phyloP scores from a whole-genome alignment of 176 grass and related monocot genomes.

The Puya raimondii region DNA sequence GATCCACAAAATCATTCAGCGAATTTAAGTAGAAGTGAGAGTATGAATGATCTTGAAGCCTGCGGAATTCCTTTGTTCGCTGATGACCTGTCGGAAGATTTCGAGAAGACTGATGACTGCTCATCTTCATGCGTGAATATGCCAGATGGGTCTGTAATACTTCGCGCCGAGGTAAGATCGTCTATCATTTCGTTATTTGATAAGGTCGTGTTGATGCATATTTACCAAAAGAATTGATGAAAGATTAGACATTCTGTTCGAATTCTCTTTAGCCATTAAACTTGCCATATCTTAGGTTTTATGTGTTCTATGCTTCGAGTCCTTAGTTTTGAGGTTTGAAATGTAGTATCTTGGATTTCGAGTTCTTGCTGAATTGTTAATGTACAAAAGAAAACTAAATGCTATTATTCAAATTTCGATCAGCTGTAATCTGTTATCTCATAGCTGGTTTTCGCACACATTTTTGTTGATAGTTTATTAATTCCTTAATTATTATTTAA shows the following conservation, averaged over 20 bases:
- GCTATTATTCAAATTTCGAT: no score
- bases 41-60: constrained; percentile 32
- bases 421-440: no score
- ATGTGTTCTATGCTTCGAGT: no score
- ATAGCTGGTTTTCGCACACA: no score
- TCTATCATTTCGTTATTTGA: background rate
- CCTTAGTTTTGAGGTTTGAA: no score
- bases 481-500: no score
- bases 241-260: background rate
- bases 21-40: constrained; percentile 13
- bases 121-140: background rate
- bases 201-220: background rate
- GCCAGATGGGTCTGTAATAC: background rate
- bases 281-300: no score
- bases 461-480: no score
- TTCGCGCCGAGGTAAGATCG: constrained; percentile 17
- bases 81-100: constrained; percentile 24
- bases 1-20: constrained; percentile 6
- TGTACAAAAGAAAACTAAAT: no score
- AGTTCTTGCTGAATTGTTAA: no score
- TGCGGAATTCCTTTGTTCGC: constrained; percentile 51
- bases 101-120: background rate
- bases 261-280: background rate
- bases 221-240: background rate
- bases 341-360: no score